Evolutionary conservation across 1,284 basidiomycete genomes (phyloP), one percentile per base, ranked within the genome.

Genomic region (Ganoderma multipileum): DNA sequence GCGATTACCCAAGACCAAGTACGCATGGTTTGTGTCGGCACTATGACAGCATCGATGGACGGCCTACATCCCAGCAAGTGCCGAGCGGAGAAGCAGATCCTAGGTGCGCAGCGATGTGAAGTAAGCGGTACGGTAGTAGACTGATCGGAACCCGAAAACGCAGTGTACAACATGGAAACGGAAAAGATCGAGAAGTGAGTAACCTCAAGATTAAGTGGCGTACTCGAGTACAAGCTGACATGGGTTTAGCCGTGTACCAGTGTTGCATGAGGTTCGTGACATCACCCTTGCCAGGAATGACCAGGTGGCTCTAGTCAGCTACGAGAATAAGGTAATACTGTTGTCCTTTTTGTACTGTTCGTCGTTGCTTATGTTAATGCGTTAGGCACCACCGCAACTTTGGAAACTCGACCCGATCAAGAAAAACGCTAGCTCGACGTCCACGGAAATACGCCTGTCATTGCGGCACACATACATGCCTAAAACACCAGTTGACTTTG

Each of bases 221-320:
- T 61, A 44, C 36, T 60, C 57, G 23, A 28, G 18, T 63, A 12
- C 16, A n/a, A 41, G 58, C 38, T 60, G n/a, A 60, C 73, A 44
- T 54, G 42, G 2, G 42, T 9, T 5, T 26, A 93, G 92, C 72
- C 89, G 91, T 79, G 91, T 91, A 2, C 93, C 92, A 7, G 88
- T 94, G n/a, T 81, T 93, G 9, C 91, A 93, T 72, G 91, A 94
- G 73, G 89, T 94, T 65, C 87, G 90, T 52, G 90, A 93, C 75
- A 88, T 94, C 61, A 88, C 89, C 0, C 79, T 94, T 30, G 86
- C 90, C 57, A 82, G 85, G 57, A 85, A 85, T 73, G 89, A 87
- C n/a, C 77, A 86, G 12, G 82, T 89, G 20, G 91, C 90, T 28
- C 78, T 94, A 62, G 85, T 94, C 66, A 91, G 90, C 76, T 92